Evolutionary conservation across 768 basidiomycete species (phyloP).

Genomic region (Hericium coralloides): DNA sequence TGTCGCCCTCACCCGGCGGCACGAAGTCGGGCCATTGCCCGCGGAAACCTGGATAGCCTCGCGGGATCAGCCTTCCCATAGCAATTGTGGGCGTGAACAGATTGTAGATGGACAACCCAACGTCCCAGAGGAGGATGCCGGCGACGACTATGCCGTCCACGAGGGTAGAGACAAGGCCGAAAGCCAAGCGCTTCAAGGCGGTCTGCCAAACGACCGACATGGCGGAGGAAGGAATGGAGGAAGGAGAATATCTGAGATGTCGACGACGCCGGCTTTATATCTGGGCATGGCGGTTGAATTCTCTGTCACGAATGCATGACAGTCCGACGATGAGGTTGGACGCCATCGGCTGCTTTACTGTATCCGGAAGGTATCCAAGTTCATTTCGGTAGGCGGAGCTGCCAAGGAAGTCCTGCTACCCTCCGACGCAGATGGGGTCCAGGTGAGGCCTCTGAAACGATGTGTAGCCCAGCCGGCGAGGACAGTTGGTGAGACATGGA

Average conservation of each 20-base stretch:
- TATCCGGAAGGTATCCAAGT: no score
- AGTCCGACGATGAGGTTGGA: no score
- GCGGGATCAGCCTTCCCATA: slow-evolving; percentile 46
- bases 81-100: slow-evolving; percentile 38
- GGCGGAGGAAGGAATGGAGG: neutral
- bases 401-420: no score
- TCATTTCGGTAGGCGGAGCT: no score
- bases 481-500: no score
- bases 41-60: slow-evolving; percentile 44
- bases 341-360: no score
- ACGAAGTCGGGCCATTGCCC: slow-evolving; percentile 65
- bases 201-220: neutral
- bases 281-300: no score
- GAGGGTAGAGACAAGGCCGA: neutral
- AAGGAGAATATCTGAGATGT: neutral
- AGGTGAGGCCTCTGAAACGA: no score
- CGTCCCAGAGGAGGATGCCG: slow-evolving; percentile 41
- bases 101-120: slow-evolving; percentile 42
- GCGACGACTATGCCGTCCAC: slow-evolving; percentile 3
- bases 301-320: no score
- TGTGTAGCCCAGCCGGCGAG: no score
- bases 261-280: no score
- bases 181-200: neutral
- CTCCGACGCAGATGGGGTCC: no score
- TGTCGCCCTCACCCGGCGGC: slow-evolving; percentile 51